Evolutionary conservation across 192 early-diverging fungal genomes (phyloP), one percentile per base, ranked within the genome.

Genomic region (Podila clonocystis): DNA sequence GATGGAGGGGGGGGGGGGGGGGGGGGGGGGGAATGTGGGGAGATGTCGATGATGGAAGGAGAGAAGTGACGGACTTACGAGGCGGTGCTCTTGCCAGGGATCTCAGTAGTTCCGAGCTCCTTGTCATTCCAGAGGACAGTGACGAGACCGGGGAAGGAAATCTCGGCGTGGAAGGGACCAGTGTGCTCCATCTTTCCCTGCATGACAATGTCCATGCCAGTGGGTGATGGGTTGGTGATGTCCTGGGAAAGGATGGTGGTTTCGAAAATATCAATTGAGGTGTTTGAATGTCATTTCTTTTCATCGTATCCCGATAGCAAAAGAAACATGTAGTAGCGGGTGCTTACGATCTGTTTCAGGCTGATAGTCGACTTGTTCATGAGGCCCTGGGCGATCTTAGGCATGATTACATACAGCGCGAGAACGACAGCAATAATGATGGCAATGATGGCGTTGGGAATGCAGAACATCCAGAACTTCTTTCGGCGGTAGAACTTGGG

Each of bases 401-500:
- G 87, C 74, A 88, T 85, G 38, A 82, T 70, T 9, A 88, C 87
- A 67, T 87, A 87, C 28, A 87, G 59, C n/a, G 82, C 68, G 8
- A 88, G 50, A 36, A 82, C 58, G 11, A 88, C 80, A 26, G 85
- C 68, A 38, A 86, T 78, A 36, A 85, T 70, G 50, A 84, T 50
- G 13, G 74, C 19, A 31, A 88, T 82, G 48, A 84, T 74, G 11
- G 58, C 67, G 61, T 77, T 73, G 31, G 82, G 70, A 29, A 65
- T 62, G 67, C 87, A 88, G 29, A 77, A 78, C 20, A 76, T 72
- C 87, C 85, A 87, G 41, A 76, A 87, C 50, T 86, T 86, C 41
- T 76, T 79, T 17, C 83, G 77, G 17, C 75, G 73, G 49, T 85
- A 87, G 63, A 86, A 87, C 26, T 79, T 75, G 30, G 87, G 84